These are phyloP conservation scores for Stereocaulon alpinum DNA, from an alignment of 495 filamentous ascomycete genomes.

Conservation along the genomic window DNA sequence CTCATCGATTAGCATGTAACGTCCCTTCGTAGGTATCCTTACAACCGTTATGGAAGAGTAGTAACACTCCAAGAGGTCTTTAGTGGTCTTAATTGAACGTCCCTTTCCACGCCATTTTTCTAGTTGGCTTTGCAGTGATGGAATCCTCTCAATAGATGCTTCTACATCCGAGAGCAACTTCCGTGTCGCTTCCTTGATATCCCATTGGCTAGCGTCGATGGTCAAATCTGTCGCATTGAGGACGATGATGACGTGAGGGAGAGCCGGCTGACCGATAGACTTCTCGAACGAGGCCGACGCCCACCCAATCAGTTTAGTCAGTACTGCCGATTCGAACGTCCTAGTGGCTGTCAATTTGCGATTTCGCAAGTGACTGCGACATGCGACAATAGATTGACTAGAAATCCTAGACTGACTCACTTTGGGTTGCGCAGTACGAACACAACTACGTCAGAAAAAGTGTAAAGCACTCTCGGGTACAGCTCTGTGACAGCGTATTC, in stretches of 20 bases:
- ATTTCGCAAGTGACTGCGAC: too few relatives aligned
- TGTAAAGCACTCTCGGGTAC: conserved; percentile 34
- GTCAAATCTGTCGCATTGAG: background rate
- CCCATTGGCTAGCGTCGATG: background rate
- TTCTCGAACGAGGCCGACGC: conserved; percentile 36
- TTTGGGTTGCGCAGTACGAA: conserved; percentile 40
- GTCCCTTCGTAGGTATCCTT: background rate
- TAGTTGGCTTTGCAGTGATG: background rate
- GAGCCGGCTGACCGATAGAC: conserved; percentile 43
- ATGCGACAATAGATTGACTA: background rate
- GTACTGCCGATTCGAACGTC: conserved; percentile 27
- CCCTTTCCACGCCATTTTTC: background rate
- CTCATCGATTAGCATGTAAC: background rate
- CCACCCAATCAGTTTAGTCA: conserved; percentile 28
- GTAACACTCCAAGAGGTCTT: background rate
- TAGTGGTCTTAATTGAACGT: background rate
- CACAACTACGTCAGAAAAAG: conserved; percentile 43
- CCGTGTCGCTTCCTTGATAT: background rate
- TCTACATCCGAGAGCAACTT: background rate
- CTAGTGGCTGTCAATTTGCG: conserved; percentile 7
- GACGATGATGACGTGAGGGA: conserved; percentile 46
- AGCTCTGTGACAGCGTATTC: conserved; percentile 25
- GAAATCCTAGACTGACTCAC: conserved; percentile 20
- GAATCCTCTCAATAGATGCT: background rate
- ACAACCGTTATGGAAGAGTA: background rate